Evolutionary conservation across 176 grass and related monocot species (phyloP), one percentile per base, ranked within the genome.

Genomic region (Triticum timopheevii): DNA sequence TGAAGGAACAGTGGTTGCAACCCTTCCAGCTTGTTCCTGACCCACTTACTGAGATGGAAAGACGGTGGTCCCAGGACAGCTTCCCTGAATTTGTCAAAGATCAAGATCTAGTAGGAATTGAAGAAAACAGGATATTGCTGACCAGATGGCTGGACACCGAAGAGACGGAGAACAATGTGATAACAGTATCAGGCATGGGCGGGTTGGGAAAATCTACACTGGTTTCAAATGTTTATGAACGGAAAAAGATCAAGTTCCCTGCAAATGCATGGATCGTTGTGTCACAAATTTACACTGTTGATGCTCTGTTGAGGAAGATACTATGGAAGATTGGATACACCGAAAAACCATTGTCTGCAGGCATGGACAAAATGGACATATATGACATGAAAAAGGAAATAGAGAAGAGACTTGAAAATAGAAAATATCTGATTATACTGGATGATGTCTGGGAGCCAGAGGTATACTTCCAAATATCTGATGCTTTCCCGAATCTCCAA

Each of bases 361-460:
- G 20, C 0, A 56, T 82, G 38, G 85, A 84, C 1, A 28, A 83
- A 64, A 89, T 84, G 81, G 87, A 89, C 64, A 76, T 79, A 0
- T 7, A 89, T 80, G 87, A 84, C 52, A 54, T 89, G 75, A 89
- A 84, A 38, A 76, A 22, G 47, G 31, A 79, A 84, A 39, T 89
- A 84, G 27, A 79, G 31, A 11, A 33, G 10, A 59, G 1, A 7
- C 83, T 93, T 36, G 27, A 79, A 36, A 15, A 23, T 12, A 87
- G 16, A 19, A 96, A 65, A 86, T 96, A 79, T 35, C 74, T 96
- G 22, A 88, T 96, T 38, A 81, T 96, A 13, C 54, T 96, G 11
- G 91, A 93, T 69, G 94, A 96, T 88, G 86, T 96, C 1, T 96
- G 91, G 94, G 65, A 93, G 13, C 78, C 77, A 68, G 34, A 86